These are phyloP conservation scores for Ceratopteris richardii DNA, from an alignment of 75 land plant species.

Conservation along the genomic window DNA sequence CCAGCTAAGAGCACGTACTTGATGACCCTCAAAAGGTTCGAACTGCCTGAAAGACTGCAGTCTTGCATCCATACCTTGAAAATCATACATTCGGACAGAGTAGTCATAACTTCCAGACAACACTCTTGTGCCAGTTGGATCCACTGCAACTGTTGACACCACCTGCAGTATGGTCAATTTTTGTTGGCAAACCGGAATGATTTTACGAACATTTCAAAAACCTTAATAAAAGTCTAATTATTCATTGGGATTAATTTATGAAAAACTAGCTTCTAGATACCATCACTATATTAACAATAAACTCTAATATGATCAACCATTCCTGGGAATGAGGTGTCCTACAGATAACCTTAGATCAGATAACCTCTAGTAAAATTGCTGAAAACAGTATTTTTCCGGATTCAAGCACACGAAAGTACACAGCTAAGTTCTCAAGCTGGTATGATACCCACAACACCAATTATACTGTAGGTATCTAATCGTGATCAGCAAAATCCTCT, in stretches of 20 bases:
- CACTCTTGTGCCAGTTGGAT: constrained; percentile 94
- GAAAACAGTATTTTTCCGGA: no score
- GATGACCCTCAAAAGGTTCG: constrained; percentile 96
- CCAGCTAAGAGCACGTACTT: constrained; percentile 89
- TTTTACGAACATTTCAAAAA: constrained; percentile 2
- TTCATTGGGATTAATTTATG: neutral
- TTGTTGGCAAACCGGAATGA: neutral
- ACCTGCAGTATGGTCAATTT: constrained; percentile 40
- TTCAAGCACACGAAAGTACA: no score
- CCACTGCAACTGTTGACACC: constrained; percentile 87
- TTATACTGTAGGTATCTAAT: no score
- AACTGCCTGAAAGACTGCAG: constrained; percentile 84
- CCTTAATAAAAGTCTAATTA: neutral
- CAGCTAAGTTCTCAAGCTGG: no score
- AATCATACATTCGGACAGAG: constrained; percentile 88
- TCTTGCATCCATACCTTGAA: constrained; percentile 97
- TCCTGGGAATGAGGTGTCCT: neutral
- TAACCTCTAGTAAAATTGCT: no score
- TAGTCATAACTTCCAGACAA: constrained; percentile 97
- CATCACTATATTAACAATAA: neutral
- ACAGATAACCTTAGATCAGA: neutral
- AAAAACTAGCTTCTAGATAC: neutral
- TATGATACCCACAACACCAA: no score
- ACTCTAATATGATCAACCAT: neutral
- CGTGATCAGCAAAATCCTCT: no score